phyloP scores from a whole-genome alignment of 768 basidiomycete genomes.

The Trametes cingulata region DNA sequence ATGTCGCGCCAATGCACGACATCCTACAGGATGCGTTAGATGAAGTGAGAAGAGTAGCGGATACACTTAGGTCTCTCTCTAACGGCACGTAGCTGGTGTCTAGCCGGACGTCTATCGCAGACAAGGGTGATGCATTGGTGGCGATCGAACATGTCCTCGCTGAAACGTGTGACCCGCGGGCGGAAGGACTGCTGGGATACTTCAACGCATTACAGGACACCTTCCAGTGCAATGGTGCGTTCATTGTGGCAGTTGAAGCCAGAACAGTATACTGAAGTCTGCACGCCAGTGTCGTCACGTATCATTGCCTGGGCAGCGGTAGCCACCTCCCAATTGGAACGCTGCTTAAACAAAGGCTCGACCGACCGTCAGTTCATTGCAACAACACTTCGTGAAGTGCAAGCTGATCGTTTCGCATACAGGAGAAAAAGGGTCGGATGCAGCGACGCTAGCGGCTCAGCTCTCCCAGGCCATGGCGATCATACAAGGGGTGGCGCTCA shows the following conservation, averaged over 20 bases:
- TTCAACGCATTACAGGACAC: conserved; percentile 73
- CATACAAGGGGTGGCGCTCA: conserved; percentile 74
- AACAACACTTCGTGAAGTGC: not conserved
- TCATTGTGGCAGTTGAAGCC: conserved; percentile 2
- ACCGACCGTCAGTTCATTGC: conserved; percentile 42
- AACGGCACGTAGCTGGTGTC: conserved; percentile 55
- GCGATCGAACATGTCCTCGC: conserved; percentile 54
- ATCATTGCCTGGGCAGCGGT: conserved; percentile 62
- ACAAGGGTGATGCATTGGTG: conserved; percentile 54
- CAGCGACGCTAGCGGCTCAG: conserved; percentile 49
- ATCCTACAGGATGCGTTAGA: conserved; percentile 65
- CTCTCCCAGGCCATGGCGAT: conserved; percentile 62
- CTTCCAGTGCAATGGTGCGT: conserved; percentile 82
- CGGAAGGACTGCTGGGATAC: conserved; percentile 46
- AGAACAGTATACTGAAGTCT: not conserved
- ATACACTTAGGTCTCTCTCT: not conserved
- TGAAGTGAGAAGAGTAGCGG: conserved; percentile 49
- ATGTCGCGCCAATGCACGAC: conserved; percentile 38
- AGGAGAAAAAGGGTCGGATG: conserved; percentile 51
- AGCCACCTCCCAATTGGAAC: conserved; percentile 54
- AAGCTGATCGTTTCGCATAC: conserved; percentile 3
- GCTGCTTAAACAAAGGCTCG: conserved; percentile 41
- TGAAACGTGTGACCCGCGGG: conserved; percentile 37
- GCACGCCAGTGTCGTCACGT: conserved; percentile 61
- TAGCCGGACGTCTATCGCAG: conserved; percentile 51